phyloP scores from a whole-genome alignment of 306 rosid species.

The Lagenaria siceraria region DNA sequence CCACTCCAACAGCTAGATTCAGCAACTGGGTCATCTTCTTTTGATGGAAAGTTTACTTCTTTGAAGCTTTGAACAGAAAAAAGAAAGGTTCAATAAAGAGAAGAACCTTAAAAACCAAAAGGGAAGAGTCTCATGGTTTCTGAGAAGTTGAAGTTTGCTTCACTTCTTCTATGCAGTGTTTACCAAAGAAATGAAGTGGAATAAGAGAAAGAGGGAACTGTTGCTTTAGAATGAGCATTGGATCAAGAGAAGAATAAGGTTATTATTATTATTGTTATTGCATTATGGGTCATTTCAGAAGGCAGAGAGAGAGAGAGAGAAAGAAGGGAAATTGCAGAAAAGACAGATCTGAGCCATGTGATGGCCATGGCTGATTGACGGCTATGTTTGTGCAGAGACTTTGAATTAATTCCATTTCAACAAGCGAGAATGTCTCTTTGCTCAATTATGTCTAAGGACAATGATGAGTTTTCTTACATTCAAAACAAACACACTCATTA shows the following conservation, averaged over 20 bases:
- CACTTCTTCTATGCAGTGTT: not conserved
- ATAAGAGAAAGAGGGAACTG: not conserved
- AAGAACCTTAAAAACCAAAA: not conserved
- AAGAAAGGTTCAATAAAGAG: not conserved
- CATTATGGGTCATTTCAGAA: not conserved
- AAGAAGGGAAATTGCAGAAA: conserved; percentile 17
- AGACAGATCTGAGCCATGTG: conserved; percentile 68
- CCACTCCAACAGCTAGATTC: conserved; percentile 33
- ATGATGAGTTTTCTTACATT: not conserved
- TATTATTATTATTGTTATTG: not conserved
- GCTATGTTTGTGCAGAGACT: not conserved
- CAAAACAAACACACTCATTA: not conserved
- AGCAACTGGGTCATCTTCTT: conserved; percentile 32
- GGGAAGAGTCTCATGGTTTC: not conserved
- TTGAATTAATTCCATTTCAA: not conserved
- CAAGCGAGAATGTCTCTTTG: conserved; percentile 2
- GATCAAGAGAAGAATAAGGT: conserved; percentile 11
- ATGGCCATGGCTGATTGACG: conserved; percentile 20
- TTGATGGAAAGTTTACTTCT: conserved; percentile 6
- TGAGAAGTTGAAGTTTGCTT: too few relatives aligned
- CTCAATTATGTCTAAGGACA: not conserved
- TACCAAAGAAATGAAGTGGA: not conserved
- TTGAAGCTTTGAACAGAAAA: not conserved
- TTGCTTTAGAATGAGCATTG: not conserved
- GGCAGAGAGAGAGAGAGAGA: conserved; percentile 13